phyloP scores from a whole-genome alignment of 2,329 filamentous ascomycete genomes.

The Ascochyta koolunga region DNA sequence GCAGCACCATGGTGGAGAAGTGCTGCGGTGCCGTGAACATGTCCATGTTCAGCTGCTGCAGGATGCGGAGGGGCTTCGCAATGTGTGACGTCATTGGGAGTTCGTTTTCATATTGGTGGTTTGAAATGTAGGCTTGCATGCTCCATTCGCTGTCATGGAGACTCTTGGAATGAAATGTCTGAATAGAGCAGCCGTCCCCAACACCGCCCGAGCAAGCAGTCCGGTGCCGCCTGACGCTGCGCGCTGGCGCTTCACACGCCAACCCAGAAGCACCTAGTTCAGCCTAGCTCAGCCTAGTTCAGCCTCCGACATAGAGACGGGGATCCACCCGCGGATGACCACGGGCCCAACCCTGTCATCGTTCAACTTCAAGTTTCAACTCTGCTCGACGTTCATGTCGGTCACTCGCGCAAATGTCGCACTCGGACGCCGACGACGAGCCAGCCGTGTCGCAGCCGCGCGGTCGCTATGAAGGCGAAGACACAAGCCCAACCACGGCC shows the following conservation, averaged over 20 bases:
- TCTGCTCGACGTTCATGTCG: conserved; percentile 1
- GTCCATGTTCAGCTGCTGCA: conserved; percentile 36
- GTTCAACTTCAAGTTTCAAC: too few relatives aligned
- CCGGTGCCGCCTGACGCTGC: too few relatives aligned
- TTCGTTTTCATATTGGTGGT: background rate
- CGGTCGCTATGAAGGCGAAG: conserved; percentile 37
- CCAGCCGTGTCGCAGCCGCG: background rate
- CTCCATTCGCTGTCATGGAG: too few relatives aligned
- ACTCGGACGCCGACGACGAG: conserved; percentile 14
- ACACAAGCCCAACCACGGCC: conserved; percentile 73
- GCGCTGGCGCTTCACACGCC: conserved; percentile 10
- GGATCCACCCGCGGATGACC: conserved; percentile 9
- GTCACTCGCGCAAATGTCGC: conserved; percentile 20
- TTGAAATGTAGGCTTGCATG: too few relatives aligned
- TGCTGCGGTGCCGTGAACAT: conserved; percentile 6
- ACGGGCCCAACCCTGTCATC: conserved; percentile 11
- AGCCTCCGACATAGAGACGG: conserved; percentile 8
- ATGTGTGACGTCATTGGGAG: conserved; percentile 10
- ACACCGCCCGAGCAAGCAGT: too few relatives aligned
- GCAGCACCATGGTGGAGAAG: conserved; percentile 41
- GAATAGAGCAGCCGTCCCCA: background rate
- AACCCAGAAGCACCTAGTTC: conserved; percentile 10
- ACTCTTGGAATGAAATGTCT: background rate
- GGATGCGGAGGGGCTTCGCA: conserved; percentile 26
- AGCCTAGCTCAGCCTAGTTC: conserved; percentile 16